Evolutionary conservation across 139 green algal genomes (phyloP), one percentile per base, ranked within the genome.

Genomic region (Edaphochlamys debaryana): DNA sequence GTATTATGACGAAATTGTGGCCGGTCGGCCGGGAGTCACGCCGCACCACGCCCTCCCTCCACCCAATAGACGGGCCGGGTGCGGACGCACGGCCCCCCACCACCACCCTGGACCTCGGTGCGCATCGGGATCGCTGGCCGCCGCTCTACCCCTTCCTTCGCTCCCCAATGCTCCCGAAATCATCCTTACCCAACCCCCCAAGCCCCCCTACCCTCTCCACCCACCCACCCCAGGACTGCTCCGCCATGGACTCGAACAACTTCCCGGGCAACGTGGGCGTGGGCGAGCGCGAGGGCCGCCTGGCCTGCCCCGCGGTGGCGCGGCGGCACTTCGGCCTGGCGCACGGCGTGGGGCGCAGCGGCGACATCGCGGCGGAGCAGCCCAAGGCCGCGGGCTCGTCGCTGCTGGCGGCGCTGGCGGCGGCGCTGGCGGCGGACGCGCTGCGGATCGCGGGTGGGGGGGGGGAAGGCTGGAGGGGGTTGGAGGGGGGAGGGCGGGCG

Each of bases 241-340:
- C 96, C 0, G 22, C 91, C 30, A 99, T 99, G 97, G 97, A 99
- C 93, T 95, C 87, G 80, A 99, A 99, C 90, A 99, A 98, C 84
- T 99, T 99, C 87, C n/a, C 93, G 9, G 93, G 87, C 72, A 95
- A 95, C 45, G 94, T 97, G 58, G 97, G 97, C 1, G 90, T 98
- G 56, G 97, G 97, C 6, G 97, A 99, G 91, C 90, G 97, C 0
- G 97, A 99, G 90, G 97, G 90, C 2, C 79, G 96, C 0, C 89
- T 99, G 27, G 92, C 90, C 9, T 94, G 92, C 76, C 79, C 88
- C 25, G 79, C 98, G 25, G 97, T 99, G 66, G 70, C 83, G 0
- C 73, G 85, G 19, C 76, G 96, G 8, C 90, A 99, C 86, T 97
- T 87, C 79, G 70, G 91, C 34, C 83, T 99, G 20, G 93, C 95